phyloP scores from a whole-genome alignment of 202 grass and related monocot genomes.

The Musa balbisiana region DNA sequence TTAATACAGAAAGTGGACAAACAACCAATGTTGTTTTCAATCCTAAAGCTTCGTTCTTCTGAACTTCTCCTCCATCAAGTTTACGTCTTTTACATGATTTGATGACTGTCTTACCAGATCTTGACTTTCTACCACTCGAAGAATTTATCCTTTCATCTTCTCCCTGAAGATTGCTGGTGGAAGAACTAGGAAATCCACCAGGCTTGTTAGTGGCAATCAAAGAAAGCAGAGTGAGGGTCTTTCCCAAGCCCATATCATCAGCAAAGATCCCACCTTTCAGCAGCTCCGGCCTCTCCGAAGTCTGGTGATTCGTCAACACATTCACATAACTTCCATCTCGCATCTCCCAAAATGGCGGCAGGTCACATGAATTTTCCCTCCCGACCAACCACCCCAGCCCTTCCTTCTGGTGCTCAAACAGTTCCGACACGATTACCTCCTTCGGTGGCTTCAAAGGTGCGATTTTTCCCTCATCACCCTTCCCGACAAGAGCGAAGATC shows the following conservation, averaged over 20 bases:
- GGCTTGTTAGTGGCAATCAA: slow-evolving; percentile 50
- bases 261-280: slow-evolving; percentile 85
- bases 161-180: background rate
- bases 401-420: slow-evolving; percentile 73
- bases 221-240: slow-evolving; percentile 77
- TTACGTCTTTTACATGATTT: slow-evolving; percentile 42
- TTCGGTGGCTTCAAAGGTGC: slow-evolving; percentile 49
- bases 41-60: slow-evolving; percentile 12
- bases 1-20: slow-evolving; percentile 77
- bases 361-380: slow-evolving; percentile 57
- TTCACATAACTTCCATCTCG: slow-evolving; percentile 44
- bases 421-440: slow-evolving; percentile 47
- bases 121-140: slow-evolving; percentile 24
- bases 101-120: background rate
- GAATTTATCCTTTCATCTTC: slow-evolving; percentile 17
- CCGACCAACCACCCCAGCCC: slow-evolving; percentile 67
- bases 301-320: slow-evolving; percentile 44
- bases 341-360: slow-evolving; percentile 79
- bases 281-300: slow-evolving; percentile 35
- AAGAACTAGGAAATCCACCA: background rate
- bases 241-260: slow-evolving; percentile 94
- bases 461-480: slow-evolving; percentile 18
- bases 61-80: slow-evolving; percentile 19
- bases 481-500: slow-evolving; percentile 40
- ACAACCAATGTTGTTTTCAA: slow-evolving; percentile 53